These are phyloP conservation scores for Penicillium olsonii DNA, from an alignment of 2,329 filamentous ascomycete genomes.

Conservation along the genomic window DNA sequence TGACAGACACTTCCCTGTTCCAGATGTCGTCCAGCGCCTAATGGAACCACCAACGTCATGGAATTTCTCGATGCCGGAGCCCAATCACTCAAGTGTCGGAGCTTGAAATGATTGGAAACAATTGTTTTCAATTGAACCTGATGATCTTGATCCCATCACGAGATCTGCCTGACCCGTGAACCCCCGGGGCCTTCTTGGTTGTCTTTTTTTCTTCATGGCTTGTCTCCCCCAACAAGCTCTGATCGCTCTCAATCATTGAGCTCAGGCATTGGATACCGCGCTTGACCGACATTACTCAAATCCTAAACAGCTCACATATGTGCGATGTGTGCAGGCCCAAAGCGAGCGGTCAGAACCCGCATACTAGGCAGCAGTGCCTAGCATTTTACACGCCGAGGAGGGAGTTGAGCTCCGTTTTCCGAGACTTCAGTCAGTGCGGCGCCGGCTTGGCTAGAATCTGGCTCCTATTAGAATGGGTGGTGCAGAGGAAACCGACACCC, in stretches of 20 bases:
- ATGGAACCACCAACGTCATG: not conserved
- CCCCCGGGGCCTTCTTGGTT: too few species aligned
- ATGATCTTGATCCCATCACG: too few species aligned
- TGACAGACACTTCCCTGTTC: too few species aligned
- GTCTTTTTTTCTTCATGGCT: too few species aligned
- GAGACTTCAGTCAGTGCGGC: not conserved
- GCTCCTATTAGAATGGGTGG: not conserved
- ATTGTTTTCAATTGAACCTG: too few species aligned
- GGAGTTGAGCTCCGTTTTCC: not conserved
- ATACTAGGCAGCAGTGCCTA: not conserved
- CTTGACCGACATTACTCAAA: not conserved
- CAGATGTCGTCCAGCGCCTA: too few species aligned
- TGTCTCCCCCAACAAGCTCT: not conserved
- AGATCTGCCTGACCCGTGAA: too few species aligned
- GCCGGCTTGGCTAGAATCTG: not conserved
- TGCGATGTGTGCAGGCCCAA: not conserved
- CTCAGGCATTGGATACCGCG: not conserved
- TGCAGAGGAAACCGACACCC: not conserved
- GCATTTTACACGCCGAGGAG: not conserved
- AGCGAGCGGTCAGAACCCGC: not conserved
- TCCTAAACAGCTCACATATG: not conserved
- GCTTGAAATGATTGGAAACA: too few species aligned
- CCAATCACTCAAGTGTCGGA: too few species aligned
- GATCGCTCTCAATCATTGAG: not conserved
- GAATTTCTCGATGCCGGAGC: not conserved